Base-by-base conservation (phyloP, 305 asterid genomes). In the Caryopteris hybrid region DNA sequence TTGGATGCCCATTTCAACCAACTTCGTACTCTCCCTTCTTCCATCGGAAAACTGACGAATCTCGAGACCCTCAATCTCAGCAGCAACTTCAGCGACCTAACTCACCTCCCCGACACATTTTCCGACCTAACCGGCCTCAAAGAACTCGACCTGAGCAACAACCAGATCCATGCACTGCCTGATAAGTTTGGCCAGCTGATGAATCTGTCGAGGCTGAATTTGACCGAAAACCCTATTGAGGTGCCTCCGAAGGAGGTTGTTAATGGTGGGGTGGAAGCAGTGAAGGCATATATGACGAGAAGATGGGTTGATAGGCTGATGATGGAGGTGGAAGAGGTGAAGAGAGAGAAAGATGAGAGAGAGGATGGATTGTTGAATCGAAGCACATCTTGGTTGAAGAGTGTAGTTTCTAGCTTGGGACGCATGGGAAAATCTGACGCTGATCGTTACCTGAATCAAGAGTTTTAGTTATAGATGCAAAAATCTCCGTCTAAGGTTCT, bases 141-240 rank as follows among this genome's bases (percentile, higher is more conserved):
- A 67, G 98, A 91, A 55, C 91, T 94, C 13, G 93, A 91, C 68
- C 54, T 91, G 78, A 89, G 98, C 81, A 87, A 94, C 85, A 91
- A 94, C 73, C 99, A 94, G 90, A 86, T 94, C 36, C 95, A 69
- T 23, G 86, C 87, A 46, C 55, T 94, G 80, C 99, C 99, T 4
- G 81, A 85, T 63, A 76, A 83, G 46, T 82, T 94, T 61, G 95
- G 96, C 14, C 83, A 78, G 62, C 85, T 91, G 43, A 65, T 81
- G 67, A 86, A 75, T 39, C 79, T 94, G 47, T 83, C 45, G 5
- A 85, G 80, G 80, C 91, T 91, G 6, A 85, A 87, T 13, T 61
- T 94, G 71, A 97, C 86, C 9, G 85, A 90, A 38, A 94, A 94
- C 77, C 99, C 99, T 31, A 88, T 94, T 38, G 84, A 59, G 23